These are phyloP conservation scores for Allium sativum DNA, from an alignment of 106 monocot species.

Conservation along the genomic window DNA sequence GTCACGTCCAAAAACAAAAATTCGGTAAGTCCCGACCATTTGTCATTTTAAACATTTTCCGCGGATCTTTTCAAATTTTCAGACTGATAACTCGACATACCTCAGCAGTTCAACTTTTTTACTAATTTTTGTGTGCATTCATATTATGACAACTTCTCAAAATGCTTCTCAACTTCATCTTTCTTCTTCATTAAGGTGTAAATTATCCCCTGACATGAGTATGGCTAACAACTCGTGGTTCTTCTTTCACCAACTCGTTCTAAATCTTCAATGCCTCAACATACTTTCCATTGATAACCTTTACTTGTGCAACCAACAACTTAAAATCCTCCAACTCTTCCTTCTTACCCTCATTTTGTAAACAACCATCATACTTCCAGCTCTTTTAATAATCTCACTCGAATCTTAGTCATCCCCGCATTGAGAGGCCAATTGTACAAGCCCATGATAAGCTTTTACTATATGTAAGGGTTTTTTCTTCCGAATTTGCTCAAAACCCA, in stretches of 20 bases:
- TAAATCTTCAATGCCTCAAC: conserved; percentile 38
- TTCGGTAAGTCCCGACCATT: too few species aligned
- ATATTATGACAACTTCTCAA: too few species aligned
- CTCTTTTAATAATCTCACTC: conserved; percentile 19
- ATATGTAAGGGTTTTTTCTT: conserved; percentile 37
- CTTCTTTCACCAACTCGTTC: conserved; percentile 39
- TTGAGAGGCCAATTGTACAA: conserved; percentile 44
- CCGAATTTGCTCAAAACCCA: conserved; percentile 55
- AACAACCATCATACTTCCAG: conserved; percentile 23
- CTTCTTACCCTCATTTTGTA: conserved; percentile 35
- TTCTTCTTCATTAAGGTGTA: conserved; percentile 41
- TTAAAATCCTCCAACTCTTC: conserved; percentile 52
- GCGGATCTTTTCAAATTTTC: too few species aligned
- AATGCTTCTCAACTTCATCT: conserved; percentile 55
- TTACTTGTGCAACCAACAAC: conserved; percentile 45
- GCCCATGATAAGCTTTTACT: conserved; percentile 81
- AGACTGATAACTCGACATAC: too few species aligned
- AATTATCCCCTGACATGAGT: conserved; percentile 53
- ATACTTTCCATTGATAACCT: conserved; percentile 40
- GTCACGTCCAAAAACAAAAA: too few species aligned
- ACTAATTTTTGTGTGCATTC: too few species aligned
- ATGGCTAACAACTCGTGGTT: conserved; percentile 55
- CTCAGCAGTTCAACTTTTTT: too few species aligned
- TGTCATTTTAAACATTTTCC: too few species aligned
- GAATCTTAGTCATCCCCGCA: conserved; percentile 9